Evolutionary conservation across 192 early-diverging fungal genomes (phyloP).

Genomic region (Coemansia sp.): DNA sequence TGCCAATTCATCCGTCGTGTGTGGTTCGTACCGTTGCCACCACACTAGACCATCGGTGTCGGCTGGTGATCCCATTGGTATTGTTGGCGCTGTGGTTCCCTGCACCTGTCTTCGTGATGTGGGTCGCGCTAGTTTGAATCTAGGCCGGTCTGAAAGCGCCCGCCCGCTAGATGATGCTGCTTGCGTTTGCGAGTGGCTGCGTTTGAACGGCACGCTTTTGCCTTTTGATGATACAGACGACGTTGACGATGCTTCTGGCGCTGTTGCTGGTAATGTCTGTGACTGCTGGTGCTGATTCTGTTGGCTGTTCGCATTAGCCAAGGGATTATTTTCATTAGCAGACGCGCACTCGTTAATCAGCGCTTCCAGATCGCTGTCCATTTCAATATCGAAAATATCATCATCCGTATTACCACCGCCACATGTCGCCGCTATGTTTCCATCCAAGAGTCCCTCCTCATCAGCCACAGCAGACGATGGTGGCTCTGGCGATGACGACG

Average conservation of each 20-base stretch:
- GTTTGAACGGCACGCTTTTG: background rate
- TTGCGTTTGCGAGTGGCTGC: background rate
- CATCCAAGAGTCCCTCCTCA: background rate
- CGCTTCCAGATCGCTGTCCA: constrained; percentile 50
- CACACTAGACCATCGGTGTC: constrained; percentile 29
- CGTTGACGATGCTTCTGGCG: too few relatives aligned
- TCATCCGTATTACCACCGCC: background rate
- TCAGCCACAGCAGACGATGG: background rate
- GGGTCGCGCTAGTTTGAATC: constrained; percentile 17
- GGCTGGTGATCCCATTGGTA: background rate
- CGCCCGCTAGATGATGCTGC: constrained; percentile 11
- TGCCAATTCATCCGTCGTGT: constrained; percentile 45
- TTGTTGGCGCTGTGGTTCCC: background rate
- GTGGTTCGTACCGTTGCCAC: constrained; percentile 50
- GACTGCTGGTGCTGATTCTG: background rate
- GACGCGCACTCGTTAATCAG: constrained; percentile 31
- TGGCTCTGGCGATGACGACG: constrained; percentile 22
- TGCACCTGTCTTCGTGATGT: background rate
- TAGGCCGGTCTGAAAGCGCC: constrained; percentile 38
- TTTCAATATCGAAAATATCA: constrained; percentile 20
- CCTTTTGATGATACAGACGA: too few relatives aligned
- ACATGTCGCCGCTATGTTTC: background rate
- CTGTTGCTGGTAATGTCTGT: too few relatives aligned
- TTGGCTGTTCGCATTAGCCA: background rate
- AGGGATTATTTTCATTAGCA: background rate